Percentiles rank a stretch among this genome's conserved stretches.
Conservation (phyloP, 768 basidiomycete genomes). For the Termitomyces bulborhizus region DNA sequence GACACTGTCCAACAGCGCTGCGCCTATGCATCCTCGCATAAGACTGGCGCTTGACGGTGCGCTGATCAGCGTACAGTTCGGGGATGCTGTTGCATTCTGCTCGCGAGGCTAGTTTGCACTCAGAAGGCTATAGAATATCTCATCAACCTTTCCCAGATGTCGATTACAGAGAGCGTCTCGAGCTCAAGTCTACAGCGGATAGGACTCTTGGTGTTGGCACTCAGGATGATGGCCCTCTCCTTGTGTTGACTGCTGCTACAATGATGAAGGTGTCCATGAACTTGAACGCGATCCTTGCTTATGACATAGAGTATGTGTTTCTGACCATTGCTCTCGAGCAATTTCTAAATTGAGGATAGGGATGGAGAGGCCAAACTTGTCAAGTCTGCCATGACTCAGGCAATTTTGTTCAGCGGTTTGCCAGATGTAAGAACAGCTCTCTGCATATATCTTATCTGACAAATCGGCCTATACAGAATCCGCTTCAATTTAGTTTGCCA, state of each 20-base stretch:
- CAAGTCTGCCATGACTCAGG: conserved; percentile 78
- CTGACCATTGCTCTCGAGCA: neutral
- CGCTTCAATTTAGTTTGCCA: conserved; percentile 74
- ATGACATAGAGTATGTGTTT: conserved; percentile 54
- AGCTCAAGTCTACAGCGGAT: conserved; percentile 61
- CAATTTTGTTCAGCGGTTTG: conserved; percentile 70
- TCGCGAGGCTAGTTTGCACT: conserved; percentile 42
- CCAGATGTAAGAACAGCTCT: conserved; percentile 37
- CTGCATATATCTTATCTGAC: neutral
- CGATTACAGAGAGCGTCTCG: conserved; percentile 65
- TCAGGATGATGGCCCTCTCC: conserved; percentile 38
- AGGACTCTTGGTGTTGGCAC: conserved; percentile 65
- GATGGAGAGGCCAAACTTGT: conserved; percentile 62
- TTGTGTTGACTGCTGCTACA: conserved; percentile 60
- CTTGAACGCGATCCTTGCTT: conserved; percentile 51
- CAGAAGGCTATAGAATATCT: neutral
- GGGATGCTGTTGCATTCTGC: conserved; percentile 70
- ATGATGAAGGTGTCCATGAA: conserved; percentile 66
- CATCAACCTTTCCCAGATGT: conserved; percentile 38
- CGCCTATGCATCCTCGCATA: conserved; percentile 68
- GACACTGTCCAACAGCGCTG: conserved; percentile 56
- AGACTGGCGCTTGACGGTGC: conserved; percentile 54
- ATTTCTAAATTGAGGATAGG: conserved; percentile 23
- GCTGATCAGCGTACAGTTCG: conserved; percentile 61
- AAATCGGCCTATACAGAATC: conserved; percentile 42